A percentile compares a stretch with the other conserved stretches of the same genome.
Evolutionary conservation across 306 rosid species (phyloP).

Genomic region (Gastrolobium villosum): DNA sequence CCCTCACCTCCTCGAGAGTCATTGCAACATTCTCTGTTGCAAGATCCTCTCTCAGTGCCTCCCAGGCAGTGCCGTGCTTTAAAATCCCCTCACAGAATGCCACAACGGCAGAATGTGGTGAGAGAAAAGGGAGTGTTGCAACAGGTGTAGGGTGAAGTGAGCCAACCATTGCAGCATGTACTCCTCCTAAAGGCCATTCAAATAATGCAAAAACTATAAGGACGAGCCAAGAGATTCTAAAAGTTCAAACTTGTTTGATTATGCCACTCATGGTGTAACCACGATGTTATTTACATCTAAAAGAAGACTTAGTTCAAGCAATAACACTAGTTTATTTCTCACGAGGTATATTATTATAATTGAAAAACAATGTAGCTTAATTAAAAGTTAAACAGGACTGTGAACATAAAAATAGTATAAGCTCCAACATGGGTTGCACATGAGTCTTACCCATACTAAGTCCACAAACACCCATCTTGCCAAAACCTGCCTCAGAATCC

Average conservation of each 20-base stretch:
- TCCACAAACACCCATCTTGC: constrained; percentile 99
- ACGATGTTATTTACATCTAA: constrained; percentile 7
- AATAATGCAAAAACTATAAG: constrained; percentile 37
- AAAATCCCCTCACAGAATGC: constrained; percentile 99
- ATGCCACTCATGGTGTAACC: not conserved
- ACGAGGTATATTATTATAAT: not conserved
- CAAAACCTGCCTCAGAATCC: constrained; percentile 87
- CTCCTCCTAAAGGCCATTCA: constrained; percentile 80
- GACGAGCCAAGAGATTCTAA: constrained; percentile 28
- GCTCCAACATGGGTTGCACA: constrained; percentile 37
- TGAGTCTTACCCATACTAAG: constrained; percentile 95
- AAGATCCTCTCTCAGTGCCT: constrained; percentile 86
- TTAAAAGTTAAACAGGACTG: constrained; percentile 20
- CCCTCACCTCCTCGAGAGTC: constrained; percentile 97
- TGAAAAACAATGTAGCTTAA: constrained; percentile 10
- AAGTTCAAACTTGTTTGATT: constrained; percentile 37
- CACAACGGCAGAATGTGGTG: constrained; percentile 97
- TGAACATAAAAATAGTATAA: constrained; percentile 42
- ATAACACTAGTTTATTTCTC: constrained; percentile 34
- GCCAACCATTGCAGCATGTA: constrained; percentile 99
- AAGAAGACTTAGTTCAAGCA: constrained; percentile 29
- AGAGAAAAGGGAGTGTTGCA: constrained; percentile 95
- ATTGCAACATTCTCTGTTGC: constrained; percentile 71
- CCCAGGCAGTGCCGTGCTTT: constrained; percentile 98
- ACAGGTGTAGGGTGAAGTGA: constrained; percentile 95